These are phyloP conservation scores for Penicillium subrubescens DNA, from an alignment of 495 filamentous ascomycete genomes.

Conservation along the genomic window DNA sequence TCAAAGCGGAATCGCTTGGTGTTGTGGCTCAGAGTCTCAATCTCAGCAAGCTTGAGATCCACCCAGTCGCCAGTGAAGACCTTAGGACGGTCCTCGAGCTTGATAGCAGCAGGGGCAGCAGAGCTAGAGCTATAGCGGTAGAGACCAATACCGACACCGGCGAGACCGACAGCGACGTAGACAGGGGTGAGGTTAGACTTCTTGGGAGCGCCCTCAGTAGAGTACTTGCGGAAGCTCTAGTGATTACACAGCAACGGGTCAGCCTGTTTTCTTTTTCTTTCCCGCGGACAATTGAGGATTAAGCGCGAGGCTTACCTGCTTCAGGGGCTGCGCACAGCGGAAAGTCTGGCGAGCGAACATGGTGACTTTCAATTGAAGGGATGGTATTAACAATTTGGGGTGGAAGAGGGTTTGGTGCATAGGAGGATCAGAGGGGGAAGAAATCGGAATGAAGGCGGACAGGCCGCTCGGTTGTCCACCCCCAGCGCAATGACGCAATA, in stretches of 20 bases:
- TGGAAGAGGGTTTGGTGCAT: background rate
- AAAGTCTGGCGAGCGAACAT: conserved; percentile 56
- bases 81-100: conserved; percentile 44
- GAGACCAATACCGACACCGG: conserved; percentile 45
- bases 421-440: conserved; percentile 19
- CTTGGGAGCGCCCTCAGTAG: conserved; percentile 42
- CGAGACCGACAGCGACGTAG: conserved; percentile 43
- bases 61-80: conserved; percentile 84
- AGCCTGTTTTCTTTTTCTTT: background rate
- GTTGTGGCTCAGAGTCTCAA: conserved; percentile 81
- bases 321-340: conserved; percentile 50
- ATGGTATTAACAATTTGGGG: conserved; percentile 13
- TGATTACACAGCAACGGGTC: conserved; percentile 4
- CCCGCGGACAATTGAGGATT: background rate
- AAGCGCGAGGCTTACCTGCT: conserved; percentile 40
- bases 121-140: conserved; percentile 45
- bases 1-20: conserved; percentile 85
- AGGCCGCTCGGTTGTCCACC: conserved; percentile 17
- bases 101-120: conserved; percentile 22
- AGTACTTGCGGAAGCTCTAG: conserved; percentile 56
- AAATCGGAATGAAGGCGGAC: conserved; percentile 35
- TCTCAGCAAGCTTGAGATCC: conserved; percentile 73
- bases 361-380: conserved; percentile 21
- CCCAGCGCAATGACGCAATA: conserved; percentile 34
- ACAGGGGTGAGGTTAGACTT: conserved; percentile 45